Evolutionary conservation across 257 asterid species (phyloP).

Genomic region (Gentiana dahurica): DNA sequence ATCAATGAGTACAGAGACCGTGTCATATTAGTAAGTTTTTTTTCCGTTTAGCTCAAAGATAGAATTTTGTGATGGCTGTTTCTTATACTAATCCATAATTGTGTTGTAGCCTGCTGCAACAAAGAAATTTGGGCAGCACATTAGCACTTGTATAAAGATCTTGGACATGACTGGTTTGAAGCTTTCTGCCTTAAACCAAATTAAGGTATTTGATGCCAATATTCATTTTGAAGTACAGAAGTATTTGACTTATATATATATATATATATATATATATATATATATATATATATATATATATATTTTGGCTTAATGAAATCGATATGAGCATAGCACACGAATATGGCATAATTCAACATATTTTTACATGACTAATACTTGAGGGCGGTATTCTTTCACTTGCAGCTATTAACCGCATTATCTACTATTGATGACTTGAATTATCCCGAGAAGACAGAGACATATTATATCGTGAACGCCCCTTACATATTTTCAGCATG

Average conservation of each 20-base stretch:
- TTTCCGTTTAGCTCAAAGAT: neutral
- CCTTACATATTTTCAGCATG: slow-evolving; percentile 93
- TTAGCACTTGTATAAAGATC: slow-evolving; percentile 71
- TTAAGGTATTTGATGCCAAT: slow-evolving; percentile 43
- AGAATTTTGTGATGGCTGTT: neutral
- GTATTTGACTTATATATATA: no score
- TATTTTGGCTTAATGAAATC: no score
- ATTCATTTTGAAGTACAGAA: no score
- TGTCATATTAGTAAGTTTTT: slow-evolving; percentile 60
- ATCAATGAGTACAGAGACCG: slow-evolving; percentile 94
- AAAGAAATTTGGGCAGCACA: slow-evolving; percentile 43
- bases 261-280: no score
- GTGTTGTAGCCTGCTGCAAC: slow-evolving; percentile 62
- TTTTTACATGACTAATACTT: slow-evolving; percentile 1
- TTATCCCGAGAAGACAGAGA: slow-evolving; percentile 90
- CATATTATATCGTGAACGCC: slow-evolving; percentile 81
- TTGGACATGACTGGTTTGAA: slow-evolving; percentile 88
- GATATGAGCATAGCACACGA: no score
- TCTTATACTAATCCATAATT: slow-evolving; percentile 16
- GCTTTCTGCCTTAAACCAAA: slow-evolving; percentile 83
- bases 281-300: no score
- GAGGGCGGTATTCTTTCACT: slow-evolving; percentile 4
- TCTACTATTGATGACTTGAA: slow-evolving; percentile 87
- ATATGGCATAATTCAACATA: neutral
- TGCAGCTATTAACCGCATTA: slow-evolving; percentile 70